Evolutionary conservation across 768 basidiomycete species (phyloP), one percentile per base, ranked within the genome.

Genomic region (Botryobasidium botryosum): DNA sequence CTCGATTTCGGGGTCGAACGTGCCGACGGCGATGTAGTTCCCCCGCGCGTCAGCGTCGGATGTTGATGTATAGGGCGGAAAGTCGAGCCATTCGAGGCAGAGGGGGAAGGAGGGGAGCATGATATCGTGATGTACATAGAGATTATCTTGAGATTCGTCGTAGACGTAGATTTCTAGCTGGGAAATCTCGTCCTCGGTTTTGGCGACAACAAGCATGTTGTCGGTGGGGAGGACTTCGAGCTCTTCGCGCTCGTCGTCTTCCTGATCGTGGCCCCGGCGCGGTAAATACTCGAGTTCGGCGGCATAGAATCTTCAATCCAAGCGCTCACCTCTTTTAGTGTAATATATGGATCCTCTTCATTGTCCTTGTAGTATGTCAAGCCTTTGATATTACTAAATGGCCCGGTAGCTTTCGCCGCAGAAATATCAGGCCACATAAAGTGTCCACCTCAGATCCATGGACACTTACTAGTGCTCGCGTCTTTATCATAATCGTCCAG

Each of bases 51-150:
- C 60, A 54, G 18, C 57, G 43, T 43, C 60, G 47, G 53, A 60
- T 50, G 48, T 64, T 52, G 27, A 63, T 56, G 46, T 67, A 66
- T 23, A 62, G 20, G 87, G 84, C n/a, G 79, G 73, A 61, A 88
- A 96, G 59, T 97, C 86, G 48, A 96, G 78, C 94, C 94, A 99
- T 68, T 99, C 94, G 47, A 99, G 82, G 55, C 92, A 97, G 47
- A 99, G 79, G 6, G 94, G 94, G 62, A 96, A 90, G 52, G 86
- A 87, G 51, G 92, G 90, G 25, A 99, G 73, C 78, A 99, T 86
- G 59, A 96, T 71, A 60, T 99, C 94, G 62, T 99, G 94, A 59
- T 97, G 94, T 31, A 81, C 83, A 58, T 90, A 97, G 35, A 97
- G 72, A 58, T 86, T 87, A 58, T 90, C 86, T 63, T 83, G 67